Evolutionary conservation across 176 grass and related monocot species (phyloP).

Genomic region (Cocos nucifera): DNA sequence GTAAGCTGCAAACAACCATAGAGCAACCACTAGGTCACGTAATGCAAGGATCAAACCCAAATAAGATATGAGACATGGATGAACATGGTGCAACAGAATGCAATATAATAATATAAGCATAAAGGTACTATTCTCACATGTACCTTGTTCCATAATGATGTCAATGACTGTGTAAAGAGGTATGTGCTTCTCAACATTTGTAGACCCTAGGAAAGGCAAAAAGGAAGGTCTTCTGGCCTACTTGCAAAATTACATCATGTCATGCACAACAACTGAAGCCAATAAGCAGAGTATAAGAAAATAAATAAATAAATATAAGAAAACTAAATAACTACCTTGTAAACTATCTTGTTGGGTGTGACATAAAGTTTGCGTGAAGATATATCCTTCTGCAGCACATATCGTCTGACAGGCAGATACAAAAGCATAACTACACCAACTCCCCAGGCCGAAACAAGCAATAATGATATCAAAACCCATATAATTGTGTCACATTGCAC

Average conservation of each 20-base stretch:
- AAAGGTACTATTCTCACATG: background rate
- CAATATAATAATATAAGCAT: too few species aligned
- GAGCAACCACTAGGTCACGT: too few species aligned
- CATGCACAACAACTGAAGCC: too few species aligned
- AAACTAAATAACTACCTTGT: conserved; percentile 32
- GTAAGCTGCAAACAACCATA: too few species aligned
- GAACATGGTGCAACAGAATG: too few species aligned
- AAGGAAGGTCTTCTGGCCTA: conserved; percentile 45
- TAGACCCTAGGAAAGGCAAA: conserved; percentile 36
- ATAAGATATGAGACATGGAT: too few species aligned
- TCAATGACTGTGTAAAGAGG: conserved; percentile 59
- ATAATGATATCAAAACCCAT: conserved; percentile 55
- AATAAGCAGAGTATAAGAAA: background rate
- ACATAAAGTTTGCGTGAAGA: conserved; percentile 40
- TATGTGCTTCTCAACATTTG: conserved; percentile 41
- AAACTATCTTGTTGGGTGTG: conserved; percentile 41
- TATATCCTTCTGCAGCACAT: conserved; percentile 50
- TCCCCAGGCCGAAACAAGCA: conserved; percentile 71
- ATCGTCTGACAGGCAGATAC: conserved; percentile 62
- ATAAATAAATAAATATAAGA: background rate
- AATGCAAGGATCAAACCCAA: too few species aligned
- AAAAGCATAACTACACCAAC: conserved; percentile 57
- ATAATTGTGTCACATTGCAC: conserved; percentile 53
- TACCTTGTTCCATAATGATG: conserved; percentile 62
- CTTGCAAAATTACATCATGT: too few species aligned